Conservation (phyloP, 2,329 filamentous ascomycete genomes). For the Pseudogymnoascus sp. region DNA sequence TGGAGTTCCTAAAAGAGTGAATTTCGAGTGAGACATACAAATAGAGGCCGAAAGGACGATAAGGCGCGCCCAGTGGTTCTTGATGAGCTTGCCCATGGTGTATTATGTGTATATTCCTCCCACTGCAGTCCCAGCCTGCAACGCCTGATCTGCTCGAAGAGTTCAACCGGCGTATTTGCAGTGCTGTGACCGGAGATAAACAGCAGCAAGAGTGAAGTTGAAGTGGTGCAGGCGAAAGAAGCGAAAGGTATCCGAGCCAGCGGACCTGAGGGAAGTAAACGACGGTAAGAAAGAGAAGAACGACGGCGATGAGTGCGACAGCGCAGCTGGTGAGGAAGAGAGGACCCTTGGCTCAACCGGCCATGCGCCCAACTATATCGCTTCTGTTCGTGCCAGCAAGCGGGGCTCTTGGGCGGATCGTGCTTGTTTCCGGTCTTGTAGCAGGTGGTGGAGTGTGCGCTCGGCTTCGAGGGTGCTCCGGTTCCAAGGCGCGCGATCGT, state of each 20-base stretch:
- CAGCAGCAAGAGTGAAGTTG: neutral
- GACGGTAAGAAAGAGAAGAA: neutral
- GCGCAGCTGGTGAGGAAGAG: slow-evolving; percentile 1
- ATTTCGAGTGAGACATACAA: slow-evolving; percentile 31
- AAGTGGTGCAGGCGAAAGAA: neutral
- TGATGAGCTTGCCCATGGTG: slow-evolving; percentile 92
- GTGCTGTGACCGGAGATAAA: neutral
- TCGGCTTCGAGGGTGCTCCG: slow-evolving; percentile 3
- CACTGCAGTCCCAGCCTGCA: slow-evolving; percentile 5
- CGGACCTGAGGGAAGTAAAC: slow-evolving; percentile 1
- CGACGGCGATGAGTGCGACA: slow-evolving; percentile 1
- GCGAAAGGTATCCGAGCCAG: slow-evolving; percentile 5
- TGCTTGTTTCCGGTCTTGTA: neutral
- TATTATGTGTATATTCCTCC: neutral
- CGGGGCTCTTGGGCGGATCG: neutral
- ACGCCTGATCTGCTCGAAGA: neutral
- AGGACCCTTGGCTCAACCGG: neutral
- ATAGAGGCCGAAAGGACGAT: slow-evolving; percentile 77
- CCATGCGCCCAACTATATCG: slow-evolving; percentile 7
- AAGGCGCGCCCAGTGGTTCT: slow-evolving; percentile 97
- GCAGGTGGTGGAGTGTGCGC: neutral
- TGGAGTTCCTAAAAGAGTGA: slow-evolving; percentile 11
- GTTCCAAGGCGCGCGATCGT: neutral
- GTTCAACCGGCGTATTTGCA: neutral
- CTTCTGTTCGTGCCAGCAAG: neutral